Base-by-base conservation (phyloP, 305 asterid genomes). In the Coffea humblotiana region DNA sequence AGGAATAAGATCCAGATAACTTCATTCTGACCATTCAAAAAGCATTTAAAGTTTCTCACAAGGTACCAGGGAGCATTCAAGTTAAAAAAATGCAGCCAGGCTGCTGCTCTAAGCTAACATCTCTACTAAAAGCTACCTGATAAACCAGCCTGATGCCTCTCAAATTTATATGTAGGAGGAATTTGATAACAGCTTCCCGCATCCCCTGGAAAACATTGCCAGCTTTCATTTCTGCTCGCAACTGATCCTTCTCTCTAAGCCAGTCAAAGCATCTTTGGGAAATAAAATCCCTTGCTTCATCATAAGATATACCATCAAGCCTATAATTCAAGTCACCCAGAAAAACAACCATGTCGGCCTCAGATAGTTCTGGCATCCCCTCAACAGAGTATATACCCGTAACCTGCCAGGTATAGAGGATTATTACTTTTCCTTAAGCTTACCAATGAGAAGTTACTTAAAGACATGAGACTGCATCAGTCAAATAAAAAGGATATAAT, bases 161-260 rank as follows among this genome's bases (percentile, higher is more conserved):
- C 99, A n/a, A 96, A 94, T 89, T 96, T 94, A 86, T 96, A 96
- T 25, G 98, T 96, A 35, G 98, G 97, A 54, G 98, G 98, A 78
- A 96, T 83, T 94, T 85, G 79, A 96, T 84, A 66, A 90, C 88
- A 4, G 99, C 98, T 88, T 94, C 98, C 0, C 97, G 92, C 98
- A 96, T 94, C 77, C 98, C 98, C 88, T 94, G 98, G 80, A 94
- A 96, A 51, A 90, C 99, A 84, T 84, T 93, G 52, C 97, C 97
- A 25, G 92, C 89, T 88, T 94, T 90, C 97, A 94, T 96, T 84
- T 94, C 97, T 40, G 92, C 97, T 81, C 95, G 88, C 27, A 96
- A 89, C 78, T 94, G 99, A 82, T 94, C 99, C 81, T 88, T 96
- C 88, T 96, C 98, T 5, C 97, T 90, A 60, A 96, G 97, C 99